Percentiles rank a stretch among this genome's conserved stretches.
Conservation (phyloP, 2,329 filamentous ascomycete species). For the Acephala macrosclerotiorum region DNA sequence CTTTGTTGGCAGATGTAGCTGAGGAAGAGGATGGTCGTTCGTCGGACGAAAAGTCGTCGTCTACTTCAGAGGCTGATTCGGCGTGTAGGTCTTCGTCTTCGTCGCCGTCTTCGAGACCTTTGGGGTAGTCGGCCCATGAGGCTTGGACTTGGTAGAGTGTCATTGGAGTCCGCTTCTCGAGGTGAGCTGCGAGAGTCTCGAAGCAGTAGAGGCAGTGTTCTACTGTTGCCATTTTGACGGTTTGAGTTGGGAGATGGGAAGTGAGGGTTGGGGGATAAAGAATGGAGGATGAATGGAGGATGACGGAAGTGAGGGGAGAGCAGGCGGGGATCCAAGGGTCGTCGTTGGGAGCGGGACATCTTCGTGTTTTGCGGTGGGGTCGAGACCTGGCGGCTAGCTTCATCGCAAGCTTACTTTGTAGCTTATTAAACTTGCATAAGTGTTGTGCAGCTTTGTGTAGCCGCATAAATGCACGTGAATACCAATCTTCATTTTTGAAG, state of each 20-base stretch:
- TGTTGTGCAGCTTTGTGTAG: constrained; percentile 12
- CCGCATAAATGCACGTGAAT: constrained; percentile 20
- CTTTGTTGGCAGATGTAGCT: neutral
- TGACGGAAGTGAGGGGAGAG: neutral
- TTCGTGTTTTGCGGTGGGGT: constrained; percentile 18
- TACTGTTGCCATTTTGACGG: constrained; percentile 74
- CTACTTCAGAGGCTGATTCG: neutral
- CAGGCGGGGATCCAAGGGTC: constrained; percentile 1
- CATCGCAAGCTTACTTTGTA: neutral
- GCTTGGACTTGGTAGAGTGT: constrained; percentile 73
- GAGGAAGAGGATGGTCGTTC: neutral
- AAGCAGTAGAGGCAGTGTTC: constrained; percentile 95
- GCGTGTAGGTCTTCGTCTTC: constrained; percentile 44
- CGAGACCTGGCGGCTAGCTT: neutral
- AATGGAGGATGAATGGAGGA: neutral
- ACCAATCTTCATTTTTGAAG: neutral
- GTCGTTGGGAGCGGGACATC: constrained; percentile 8
- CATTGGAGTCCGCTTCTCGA: constrained; percentile 73
- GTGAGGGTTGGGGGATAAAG: neutral
- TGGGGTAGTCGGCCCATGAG: constrained; percentile 57
- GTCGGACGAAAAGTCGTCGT: constrained; percentile 12
- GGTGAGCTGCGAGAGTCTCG: constrained; percentile 80
- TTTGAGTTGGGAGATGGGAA: neutral
- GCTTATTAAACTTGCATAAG: constrained; percentile 11
- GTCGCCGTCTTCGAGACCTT: constrained; percentile 47